A percentile compares a stretch with the other conserved stretches of the same genome.
Conservation (phyloP, 2,329 filamentous ascomycete species). For the Diplodia mutila region DNA sequence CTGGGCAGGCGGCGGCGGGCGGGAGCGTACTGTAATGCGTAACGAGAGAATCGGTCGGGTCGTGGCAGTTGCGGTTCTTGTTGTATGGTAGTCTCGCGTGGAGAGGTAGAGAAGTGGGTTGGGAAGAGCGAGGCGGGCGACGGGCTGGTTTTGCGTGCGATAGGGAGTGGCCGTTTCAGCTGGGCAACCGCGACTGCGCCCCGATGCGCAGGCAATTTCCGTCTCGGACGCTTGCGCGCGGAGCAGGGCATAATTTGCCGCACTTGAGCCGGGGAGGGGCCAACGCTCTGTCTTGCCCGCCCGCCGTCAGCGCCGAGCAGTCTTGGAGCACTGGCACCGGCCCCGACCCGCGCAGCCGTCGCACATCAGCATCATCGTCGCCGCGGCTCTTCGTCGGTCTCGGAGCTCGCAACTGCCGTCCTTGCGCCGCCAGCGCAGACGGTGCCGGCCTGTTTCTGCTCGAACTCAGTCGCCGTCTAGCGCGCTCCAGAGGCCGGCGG, state of each 20-base stretch:
- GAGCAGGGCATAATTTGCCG: background rate
- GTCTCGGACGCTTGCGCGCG: background rate
- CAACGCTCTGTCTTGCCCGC: background rate
- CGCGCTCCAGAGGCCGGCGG: background rate
- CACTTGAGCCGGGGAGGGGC: no score
- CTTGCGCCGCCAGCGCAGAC: background rate
- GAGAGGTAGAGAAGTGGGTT: constrained; percentile 7
- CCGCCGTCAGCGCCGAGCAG: constrained; percentile 14
- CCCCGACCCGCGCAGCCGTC: no score
- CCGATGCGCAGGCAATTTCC: constrained; percentile 15
- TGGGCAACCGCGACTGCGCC: constrained; percentile 14
- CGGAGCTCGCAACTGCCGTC: background rate
- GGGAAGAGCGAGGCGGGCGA: background rate
- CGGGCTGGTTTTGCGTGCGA: constrained; percentile 18
- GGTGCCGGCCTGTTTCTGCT: background rate
- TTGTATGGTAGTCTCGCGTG: background rate
- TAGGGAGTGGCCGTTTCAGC: constrained; percentile 20
- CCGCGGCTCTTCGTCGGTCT: constrained; percentile 4
- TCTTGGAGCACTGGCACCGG: background rate
- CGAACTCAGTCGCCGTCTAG: background rate
- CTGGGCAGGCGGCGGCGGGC: constrained; percentile 7
- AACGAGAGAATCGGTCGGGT: constrained; percentile 11
- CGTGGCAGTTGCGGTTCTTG: background rate
- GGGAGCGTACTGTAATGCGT: constrained; percentile 1
- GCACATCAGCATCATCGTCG: constrained; percentile 16